phyloP scores from a whole-genome alignment of 176 grass and related monocot species.

The Paspalum vaginatum region DNA sequence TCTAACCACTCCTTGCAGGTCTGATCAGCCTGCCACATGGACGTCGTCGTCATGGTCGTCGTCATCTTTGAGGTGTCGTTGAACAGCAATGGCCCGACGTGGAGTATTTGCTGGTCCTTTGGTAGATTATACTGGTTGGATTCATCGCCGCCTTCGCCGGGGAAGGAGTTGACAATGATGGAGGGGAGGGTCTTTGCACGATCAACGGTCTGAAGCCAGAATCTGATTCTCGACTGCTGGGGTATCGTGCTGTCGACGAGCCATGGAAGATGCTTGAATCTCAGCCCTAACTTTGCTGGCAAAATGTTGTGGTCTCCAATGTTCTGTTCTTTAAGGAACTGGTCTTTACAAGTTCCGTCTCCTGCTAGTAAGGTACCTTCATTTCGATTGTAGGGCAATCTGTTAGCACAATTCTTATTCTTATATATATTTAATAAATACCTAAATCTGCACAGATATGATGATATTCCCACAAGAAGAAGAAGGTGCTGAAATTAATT shows the following conservation, averaged over 20 bases:
- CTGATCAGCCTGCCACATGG: slow-evolving; percentile 60
- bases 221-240: slow-evolving; percentile 54
- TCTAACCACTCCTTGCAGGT: slow-evolving; percentile 71
- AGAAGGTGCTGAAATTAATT: too few species aligned
- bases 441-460: not conserved
- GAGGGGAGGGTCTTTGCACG: slow-evolving; percentile 37
- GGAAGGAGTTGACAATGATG: slow-evolving; percentile 80
- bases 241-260: slow-evolving; percentile 46
- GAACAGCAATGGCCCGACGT: slow-evolving; percentile 41
- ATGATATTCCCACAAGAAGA: not conserved
- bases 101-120: slow-evolving; percentile 27
- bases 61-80: not conserved
- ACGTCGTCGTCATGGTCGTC: slow-evolving; percentile 37
- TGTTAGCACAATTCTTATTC: not conserved
- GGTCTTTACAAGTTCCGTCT: not conserved
- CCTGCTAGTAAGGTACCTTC: slow-evolving; percentile 45
- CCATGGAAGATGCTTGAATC: slow-evolving; percentile 65
- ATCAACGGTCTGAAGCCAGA: slow-evolving; percentile 64
- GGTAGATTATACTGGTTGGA: not conserved
- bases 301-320: slow-evolving; percentile 35
- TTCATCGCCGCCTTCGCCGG: slow-evolving; percentile 15
- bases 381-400: not conserved
- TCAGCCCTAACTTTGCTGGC: slow-evolving; percentile 33
- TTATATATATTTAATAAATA: not conserved
- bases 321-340: not conserved